Conservation (phyloP, 139 green algal species). For the Astrephomene gubernaculifera region DNA sequence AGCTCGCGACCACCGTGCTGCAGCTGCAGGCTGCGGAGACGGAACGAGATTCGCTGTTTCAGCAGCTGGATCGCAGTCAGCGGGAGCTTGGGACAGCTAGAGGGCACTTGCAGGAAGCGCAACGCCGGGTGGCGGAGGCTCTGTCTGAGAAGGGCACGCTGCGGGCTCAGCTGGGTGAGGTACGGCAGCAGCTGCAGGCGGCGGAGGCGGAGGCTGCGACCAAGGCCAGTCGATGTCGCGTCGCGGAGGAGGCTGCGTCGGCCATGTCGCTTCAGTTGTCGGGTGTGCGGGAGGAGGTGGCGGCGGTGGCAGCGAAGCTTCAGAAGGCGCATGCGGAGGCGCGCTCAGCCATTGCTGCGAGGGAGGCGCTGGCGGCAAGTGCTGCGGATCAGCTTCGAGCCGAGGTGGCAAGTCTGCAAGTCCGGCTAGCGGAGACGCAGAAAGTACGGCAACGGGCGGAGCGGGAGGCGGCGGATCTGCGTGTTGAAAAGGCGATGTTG, state of each 20-base stretch:
- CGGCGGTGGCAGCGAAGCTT: neutral
- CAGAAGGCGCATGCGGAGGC: neutral
- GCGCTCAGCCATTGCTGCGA: neutral
- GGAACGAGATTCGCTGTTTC: neutral
- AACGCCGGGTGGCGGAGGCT: conserved; percentile 13
- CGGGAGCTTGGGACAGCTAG: neutral
- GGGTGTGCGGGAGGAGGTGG: neutral
- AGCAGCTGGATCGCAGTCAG: neutral
- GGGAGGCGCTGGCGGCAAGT: neutral
- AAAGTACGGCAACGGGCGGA: neutral
- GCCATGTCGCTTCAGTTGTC: neutral
- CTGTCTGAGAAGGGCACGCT: conserved; percentile 6
- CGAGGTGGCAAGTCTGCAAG: neutral
- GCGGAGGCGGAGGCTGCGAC: conserved; percentile 1
- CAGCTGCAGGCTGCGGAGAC: neutral
- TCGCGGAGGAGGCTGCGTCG: neutral
- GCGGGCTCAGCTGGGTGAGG: neutral
- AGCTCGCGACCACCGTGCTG: neutral
- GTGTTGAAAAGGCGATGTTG: neutral
- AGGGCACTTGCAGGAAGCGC: neutral
- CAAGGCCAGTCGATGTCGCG: neutral
- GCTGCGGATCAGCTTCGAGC: neutral
- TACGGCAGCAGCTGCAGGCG: neutral
- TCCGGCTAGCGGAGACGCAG: neutral
- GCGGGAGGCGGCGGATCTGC: neutral